phyloP scores from a whole-genome alignment of 2,329 filamentous ascomycete species.

The Colletotrichum godetiae region DNA sequence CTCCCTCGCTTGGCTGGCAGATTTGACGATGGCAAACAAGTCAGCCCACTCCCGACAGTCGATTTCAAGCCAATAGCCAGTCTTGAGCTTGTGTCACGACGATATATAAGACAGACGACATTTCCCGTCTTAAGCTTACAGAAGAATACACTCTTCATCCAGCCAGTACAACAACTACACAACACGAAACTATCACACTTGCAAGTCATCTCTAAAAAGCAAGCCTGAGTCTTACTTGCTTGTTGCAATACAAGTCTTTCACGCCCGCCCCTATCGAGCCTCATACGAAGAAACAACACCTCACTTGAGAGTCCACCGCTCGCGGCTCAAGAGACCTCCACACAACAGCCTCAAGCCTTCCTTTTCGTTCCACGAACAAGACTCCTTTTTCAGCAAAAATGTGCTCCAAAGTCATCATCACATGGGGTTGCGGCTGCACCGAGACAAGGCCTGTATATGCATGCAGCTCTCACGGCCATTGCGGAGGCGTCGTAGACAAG shows the following conservation, averaged over 20 bases:
- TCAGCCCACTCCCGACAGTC: constrained; percentile 34
- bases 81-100: constrained; percentile 33
- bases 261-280: not conserved
- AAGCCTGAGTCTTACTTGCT: not conserved
- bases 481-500: constrained; percentile 10
- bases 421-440: constrained; percentile 10
- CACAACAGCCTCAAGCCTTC: not conserved
- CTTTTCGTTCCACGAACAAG: not conserved
- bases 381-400: not conserved
- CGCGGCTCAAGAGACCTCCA: not conserved
- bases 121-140: constrained; percentile 10
- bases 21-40: constrained; percentile 38
- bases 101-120: constrained; percentile 35
- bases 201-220: not conserved
- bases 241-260: not conserved
- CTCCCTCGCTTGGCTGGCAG: constrained; percentile 30
- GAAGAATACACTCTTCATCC: constrained; percentile 17
- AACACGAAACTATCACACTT: not conserved
- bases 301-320: not conserved
- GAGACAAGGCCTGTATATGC: not conserved
- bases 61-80: constrained; percentile 35
- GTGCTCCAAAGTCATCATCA: constrained; percentile 22
- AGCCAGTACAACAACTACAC: constrained; percentile 1
- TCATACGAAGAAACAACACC: not conserved
- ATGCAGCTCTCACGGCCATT: not conserved